Percentiles rank a stretch among this genome's conserved stretches.
Evolutionary conservation across 306 rosid species (phyloP).

Genomic region (Vigna hirtella): DNA sequence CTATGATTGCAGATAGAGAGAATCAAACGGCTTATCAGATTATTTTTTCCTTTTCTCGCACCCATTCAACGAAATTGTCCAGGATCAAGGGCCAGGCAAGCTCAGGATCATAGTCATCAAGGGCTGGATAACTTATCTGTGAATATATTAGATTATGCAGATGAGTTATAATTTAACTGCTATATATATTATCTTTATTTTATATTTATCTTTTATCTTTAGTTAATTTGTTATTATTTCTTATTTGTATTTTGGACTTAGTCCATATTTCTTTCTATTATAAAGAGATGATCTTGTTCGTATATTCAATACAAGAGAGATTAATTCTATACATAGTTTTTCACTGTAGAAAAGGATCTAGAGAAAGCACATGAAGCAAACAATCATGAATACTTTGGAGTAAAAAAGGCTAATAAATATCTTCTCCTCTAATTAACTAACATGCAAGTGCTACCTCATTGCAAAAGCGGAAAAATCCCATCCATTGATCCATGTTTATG

Average conservation of each 20-base stretch:
- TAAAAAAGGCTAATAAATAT: conserved; percentile 4
- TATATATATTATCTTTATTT: no score
- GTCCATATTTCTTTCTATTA: no score
- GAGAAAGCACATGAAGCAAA: conserved; percentile 15
- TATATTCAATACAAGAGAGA: no score
- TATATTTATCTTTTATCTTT: no score
- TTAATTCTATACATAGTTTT: no score
- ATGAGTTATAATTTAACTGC: not conserved
- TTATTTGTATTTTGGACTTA: no score
- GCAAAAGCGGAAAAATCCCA: conserved; percentile 97
- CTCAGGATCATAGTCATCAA: conserved; percentile 75
- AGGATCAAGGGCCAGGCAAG: conserved; percentile 98
- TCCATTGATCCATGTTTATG: conserved; percentile 97
- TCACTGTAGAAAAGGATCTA: not conserved
- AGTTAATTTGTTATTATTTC: no score
- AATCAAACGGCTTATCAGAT: conserved; percentile 49
- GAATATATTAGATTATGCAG: conserved; percentile 16
- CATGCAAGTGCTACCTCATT: conserved; percentile 69
- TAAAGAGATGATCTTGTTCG: no score
- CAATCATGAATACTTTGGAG: not conserved
- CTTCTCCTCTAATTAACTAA: conserved; percentile 1
- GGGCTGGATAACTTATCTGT: conserved; percentile 86
- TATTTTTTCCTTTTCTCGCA: conserved; percentile 65
- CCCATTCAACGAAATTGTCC: conserved; percentile 94
- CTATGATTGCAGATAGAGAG: conserved; percentile 51